Base-by-base conservation (phyloP, 208 protist genomes). In the Leishmania major region DNA sequence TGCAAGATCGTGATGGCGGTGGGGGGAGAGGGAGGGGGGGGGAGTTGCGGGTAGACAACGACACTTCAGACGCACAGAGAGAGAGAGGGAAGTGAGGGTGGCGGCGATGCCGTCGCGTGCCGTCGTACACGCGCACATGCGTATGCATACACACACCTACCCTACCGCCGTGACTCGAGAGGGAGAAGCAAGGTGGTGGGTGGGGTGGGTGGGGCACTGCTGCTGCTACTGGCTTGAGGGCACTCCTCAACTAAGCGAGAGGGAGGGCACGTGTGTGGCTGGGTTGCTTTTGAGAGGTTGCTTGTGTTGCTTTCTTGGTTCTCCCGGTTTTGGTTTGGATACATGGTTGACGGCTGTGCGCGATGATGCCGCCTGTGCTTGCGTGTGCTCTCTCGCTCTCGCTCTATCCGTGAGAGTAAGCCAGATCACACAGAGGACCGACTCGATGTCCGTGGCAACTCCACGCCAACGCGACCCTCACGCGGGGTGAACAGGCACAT, bases 261-360 rank as follows among this genome's bases (percentile, higher is more conserved):
- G 31, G 31, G 31, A 22, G 31, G 62, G 62, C 4, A 13, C 28
- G 15, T 37, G 31, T 25, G 62, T 40, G 62, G 15, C n/a, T 17
- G 31, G 62, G 28, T 1, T 64, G 59, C 15, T 3, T 7, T 15
- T 45, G 66, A 71, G 66, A 45, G 66, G 66, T 11, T 45, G 66
- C 59, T 15, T 64, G 59, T 28, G 59, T 3, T 25, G 4, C 19
- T 69, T 69, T 40, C 17, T 43, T n/a, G 15, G 19, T 31, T 25
- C 17, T 35, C 10, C 13, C n/a, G 35, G 8, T 47, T 47, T 72
- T 31, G 28, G 67, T 19, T 31, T 11, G 10, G n/a, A 40, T 57
- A 75, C n/a, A 75, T 75, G 17, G 10, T 74, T 11, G 45, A 75
- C 47, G n/a, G 17, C 45, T 75, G 71, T 59, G 47, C n/a, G n/a